Percentiles rank a stretch among this genome's conserved stretches.
Conservation (phyloP, 345 rosid species). For the Passiflora organensis region DNA sequence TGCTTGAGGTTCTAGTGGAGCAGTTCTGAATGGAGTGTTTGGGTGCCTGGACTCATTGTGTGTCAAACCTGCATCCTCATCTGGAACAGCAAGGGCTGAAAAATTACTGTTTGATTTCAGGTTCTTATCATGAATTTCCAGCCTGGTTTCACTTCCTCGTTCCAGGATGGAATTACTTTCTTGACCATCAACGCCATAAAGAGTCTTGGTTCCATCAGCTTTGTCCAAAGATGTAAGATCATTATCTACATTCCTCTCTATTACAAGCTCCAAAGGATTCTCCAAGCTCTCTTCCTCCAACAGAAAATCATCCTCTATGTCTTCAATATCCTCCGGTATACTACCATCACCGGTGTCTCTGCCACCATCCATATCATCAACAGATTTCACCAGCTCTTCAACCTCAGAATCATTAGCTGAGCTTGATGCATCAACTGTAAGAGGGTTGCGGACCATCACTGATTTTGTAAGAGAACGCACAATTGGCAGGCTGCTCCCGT, state of each 20-base stretch:
- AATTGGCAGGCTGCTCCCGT: constrained; percentile 13
- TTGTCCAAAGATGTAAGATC: constrained; percentile 13
- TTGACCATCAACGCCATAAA: constrained; percentile 11
- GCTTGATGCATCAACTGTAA: constrained; percentile 44
- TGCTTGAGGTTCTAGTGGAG: constrained; percentile 5
- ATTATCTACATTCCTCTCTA: constrained; percentile 18
- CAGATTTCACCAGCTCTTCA: constrained; percentile 22
- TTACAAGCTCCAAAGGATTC: constrained; percentile 18
- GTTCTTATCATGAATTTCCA: constrained; percentile 22
- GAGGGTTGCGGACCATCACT: constrained; percentile 50
- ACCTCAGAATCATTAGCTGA: constrained; percentile 14
- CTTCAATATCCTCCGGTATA: neutral
- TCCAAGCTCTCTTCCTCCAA: constrained; percentile 18
- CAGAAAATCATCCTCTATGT: constrained; percentile 15
- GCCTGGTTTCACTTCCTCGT: constrained; percentile 17
- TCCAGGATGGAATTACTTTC: constrained; percentile 32
- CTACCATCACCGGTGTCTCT: constrained; percentile 13
- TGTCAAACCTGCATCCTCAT: constrained; percentile 13
- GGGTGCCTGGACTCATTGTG: constrained; percentile 11
- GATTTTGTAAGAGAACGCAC: constrained; percentile 34
- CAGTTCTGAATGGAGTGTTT: constrained; percentile 10
- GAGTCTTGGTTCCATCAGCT: constrained; percentile 1
- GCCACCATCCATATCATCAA: too few species aligned
- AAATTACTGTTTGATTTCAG: constrained; percentile 16
- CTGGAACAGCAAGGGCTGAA: constrained; percentile 7